A percentile compares a stretch with the other conserved stretches of the same genome.
Evolutionary conservation across 345 rosid genomes (phyloP).

Genomic region (Citrus glauca): DNA sequence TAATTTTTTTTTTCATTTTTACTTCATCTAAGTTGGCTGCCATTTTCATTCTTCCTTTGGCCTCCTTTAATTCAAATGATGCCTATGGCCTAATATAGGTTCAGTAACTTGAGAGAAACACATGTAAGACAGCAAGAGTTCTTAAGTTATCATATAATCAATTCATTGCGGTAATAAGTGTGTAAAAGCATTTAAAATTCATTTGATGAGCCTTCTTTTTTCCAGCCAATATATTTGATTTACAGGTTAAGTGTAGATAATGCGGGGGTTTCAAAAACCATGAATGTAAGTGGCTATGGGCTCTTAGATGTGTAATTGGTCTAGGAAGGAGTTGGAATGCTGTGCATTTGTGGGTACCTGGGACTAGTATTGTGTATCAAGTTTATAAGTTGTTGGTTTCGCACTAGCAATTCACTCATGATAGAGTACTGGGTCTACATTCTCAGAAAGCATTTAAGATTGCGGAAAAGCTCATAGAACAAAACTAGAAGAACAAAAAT

Average conservation of each 20-base stretch:
- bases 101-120: background rate
- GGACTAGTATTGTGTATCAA: background rate
- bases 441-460: background rate
- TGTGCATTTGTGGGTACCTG: background rate
- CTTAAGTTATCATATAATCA: background rate
- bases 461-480: background rate
- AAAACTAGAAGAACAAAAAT: background rate
- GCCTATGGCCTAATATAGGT: background rate
- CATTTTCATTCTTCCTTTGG: background rate
- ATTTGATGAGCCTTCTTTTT: background rate
- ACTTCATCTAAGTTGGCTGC: background rate
- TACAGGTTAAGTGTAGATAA: background rate
- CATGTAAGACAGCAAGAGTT: background rate
- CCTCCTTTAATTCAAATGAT: background rate
- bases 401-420: background rate
- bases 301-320: background rate
- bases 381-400: background rate
- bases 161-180: background rate
- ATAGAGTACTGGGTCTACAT: background rate
- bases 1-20: background rate
- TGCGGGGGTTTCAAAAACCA: background rate
- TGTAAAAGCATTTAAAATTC: background rate
- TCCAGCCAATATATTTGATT: background rate
- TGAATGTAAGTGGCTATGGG: background rate
- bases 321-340: background rate